Base-by-base conservation (phyloP, 371 early-diverging fungal genomes). In the Mortierella sp. region DNA sequence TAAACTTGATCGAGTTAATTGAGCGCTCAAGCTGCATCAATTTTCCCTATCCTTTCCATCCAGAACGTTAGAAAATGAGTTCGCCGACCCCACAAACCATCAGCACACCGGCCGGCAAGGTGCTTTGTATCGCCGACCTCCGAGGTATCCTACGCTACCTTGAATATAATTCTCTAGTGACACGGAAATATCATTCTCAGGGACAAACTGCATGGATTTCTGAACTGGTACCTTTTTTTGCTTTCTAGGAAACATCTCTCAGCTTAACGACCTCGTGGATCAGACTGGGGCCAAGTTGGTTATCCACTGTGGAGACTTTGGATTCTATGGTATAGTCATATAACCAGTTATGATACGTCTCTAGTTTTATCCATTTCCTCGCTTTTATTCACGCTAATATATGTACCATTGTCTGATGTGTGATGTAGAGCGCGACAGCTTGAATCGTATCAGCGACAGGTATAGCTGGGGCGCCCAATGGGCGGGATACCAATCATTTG, bases 251-350 rank as follows among this genome's bases (percentile, higher is more conserved):
- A 82, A 87, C 44, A 81, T 90, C 28, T 85, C 89, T 26, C 86
- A 86, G 69, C 70, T 90, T n/a, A 87, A 90, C 52, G 70, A 80
- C 46, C 81, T 90, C 39, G 89, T 87, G 48, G 84, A 84, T 50
- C 84, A 85, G 43, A 80, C 84, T 14, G 83, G 84, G 49, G 89
- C 90, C 23, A 79, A 84, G 26, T 76, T 81, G 62, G 81, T 90
- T 48, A 86, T 90, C 42, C 90, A 90, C 54, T 86, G 89, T n/a
- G 90, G 90, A 30, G 88, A 89, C 59, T 90, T 90, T 70, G 88
- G 89, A 28, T 88, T 90, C 62, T 88, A 87, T 79, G 88, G 90
- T 86, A 80, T 24, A 42, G n/a, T 1, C 0, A 14, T 34, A 4
- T 37, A 19, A 19, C 28, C 23, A 31, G 30, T 46, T 15, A 3